Evolutionary conservation across 2,329 filamentous ascomycete species (phyloP), one percentile per base, ranked within the genome.

Genomic region (Aspergillus cejpii): DNA sequence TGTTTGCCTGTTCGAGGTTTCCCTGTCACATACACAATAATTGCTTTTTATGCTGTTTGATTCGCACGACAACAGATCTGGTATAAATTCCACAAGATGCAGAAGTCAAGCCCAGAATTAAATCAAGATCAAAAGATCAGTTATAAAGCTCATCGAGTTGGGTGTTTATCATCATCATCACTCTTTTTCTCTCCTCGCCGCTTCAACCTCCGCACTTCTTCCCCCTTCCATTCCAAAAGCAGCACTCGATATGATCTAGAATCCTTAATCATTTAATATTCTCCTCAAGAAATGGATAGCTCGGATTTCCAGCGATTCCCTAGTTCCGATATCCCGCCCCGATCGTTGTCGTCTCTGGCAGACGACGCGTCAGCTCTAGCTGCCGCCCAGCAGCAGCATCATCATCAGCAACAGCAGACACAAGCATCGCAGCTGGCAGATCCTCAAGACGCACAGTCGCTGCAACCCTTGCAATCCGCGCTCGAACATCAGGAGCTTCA

Each of bases 221-320:
- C 47, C 39, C 47, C 47, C 50, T 49, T 36, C 47, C 50, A 41
- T 50, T 43, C 43, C 57, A 63, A 61, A 62, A 62, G 59, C 58
- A 61, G 60, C 59, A 53, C 47, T 44, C 31, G 27, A 23, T 19
- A 42, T 28, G 38, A 47, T 41, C 26, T 38, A 34, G 26, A 45
- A 14, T 28, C 34, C 12, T 24, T 33, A 21, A 20, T 23, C 12
- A 12, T 27, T 43, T 20, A 8, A 11, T 5, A 11, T 37, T n/a
- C 37, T 26, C 19, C 15, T 28, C 29, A n/a, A 41, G 39, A 33
- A 24, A 66, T 67, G 64, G 58, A 65, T 48, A 41, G 19, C 20
- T 44, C 52, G 27, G 49, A 44, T 21, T 49, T 56, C 26, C 60
- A 39, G 47, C 49, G 19, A 36, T 49, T 41, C 48, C 55, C 37